Evolutionary conservation across 352 stramenopile genomes (phyloP).

Genomic region (Plasmopara viticola): DNA sequence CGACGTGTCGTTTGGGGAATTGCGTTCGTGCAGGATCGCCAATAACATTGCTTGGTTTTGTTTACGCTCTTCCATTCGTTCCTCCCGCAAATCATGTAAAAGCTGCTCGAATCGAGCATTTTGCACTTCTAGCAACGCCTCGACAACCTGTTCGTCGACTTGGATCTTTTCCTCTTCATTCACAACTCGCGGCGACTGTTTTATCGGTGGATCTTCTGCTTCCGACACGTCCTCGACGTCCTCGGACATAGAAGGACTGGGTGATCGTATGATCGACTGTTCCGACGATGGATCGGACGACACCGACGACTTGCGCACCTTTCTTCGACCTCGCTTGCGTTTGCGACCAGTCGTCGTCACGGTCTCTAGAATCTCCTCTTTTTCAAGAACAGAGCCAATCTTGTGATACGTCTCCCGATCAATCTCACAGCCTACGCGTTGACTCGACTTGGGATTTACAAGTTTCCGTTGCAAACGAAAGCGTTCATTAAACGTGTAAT

Average conservation of each 20-base stretch:
- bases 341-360: slow-evolving; percentile 21
- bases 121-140: slow-evolving; percentile 24
- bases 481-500: slow-evolving; percentile 23
- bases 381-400: slow-evolving; percentile 23
- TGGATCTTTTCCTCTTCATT: slow-evolving; percentile 9
- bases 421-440: slow-evolving; percentile 29
- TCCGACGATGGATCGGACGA: slow-evolving; percentile 22
- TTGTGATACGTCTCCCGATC: slow-evolving; percentile 23
- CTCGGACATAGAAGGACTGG: slow-evolving; percentile 10
- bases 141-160: slow-evolving; percentile 25
- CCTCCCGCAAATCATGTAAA: slow-evolving; percentile 25
- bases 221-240: slow-evolving; percentile 22
- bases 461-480: slow-evolving; percentile 27
- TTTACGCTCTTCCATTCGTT: slow-evolving; percentile 29
- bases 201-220: slow-evolving; percentile 7
- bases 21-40: slow-evolving; percentile 25
- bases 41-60: slow-evolving; percentile 32
- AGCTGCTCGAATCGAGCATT: slow-evolving; percentile 30
- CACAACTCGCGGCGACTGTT: neutral
- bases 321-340: slow-evolving; percentile 24
- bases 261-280: slow-evolving; percentile 7
- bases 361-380: slow-evolving; percentile 26
- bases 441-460: slow-evolving; percentile 29
- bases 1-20: slow-evolving; percentile 14
- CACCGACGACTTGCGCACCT: slow-evolving; percentile 14